Conservation (phyloP, 2,329 filamentous ascomycete species). For the Botrytis deweyae region DNA sequence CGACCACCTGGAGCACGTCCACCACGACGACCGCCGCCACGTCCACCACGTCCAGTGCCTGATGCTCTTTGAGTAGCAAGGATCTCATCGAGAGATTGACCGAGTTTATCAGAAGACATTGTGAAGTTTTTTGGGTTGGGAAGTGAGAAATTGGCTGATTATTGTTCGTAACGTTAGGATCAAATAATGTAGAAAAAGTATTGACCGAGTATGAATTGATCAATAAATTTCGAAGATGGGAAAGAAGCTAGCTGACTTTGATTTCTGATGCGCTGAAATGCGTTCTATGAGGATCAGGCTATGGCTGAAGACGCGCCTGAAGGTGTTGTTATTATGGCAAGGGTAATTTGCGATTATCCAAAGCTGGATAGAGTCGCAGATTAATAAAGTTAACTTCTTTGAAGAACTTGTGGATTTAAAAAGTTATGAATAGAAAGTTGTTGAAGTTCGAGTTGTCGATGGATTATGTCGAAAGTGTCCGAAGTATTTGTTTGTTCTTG, state of each 20-base stretch:
- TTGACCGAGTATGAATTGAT: constrained; percentile 31
- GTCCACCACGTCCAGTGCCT: constrained; percentile 36
- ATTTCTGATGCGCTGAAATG: constrained; percentile 31
- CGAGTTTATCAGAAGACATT: constrained; percentile 94
- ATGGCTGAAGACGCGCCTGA: constrained; percentile 19
- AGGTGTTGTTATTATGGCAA: constrained; percentile 27
- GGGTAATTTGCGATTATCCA: constrained; percentile 31
- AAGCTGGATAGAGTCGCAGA: constrained; percentile 32
- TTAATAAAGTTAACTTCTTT: neutral
- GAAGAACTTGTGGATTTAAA: neutral
- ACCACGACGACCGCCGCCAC: constrained; percentile 47
- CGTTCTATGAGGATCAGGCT: constrained; percentile 32
- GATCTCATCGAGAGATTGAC: constrained; percentile 97
- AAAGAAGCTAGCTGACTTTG: constrained; percentile 36
- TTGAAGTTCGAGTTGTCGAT: constrained; percentile 12
- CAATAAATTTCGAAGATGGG: constrained; percentile 27
- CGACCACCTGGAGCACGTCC: constrained; percentile 46
- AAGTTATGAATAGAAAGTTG: constrained; percentile 9
- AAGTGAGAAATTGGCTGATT: constrained; percentile 32
- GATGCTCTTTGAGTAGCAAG: constrained; percentile 59
- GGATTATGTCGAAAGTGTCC: constrained; percentile 25
- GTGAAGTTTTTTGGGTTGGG: constrained; percentile 42
- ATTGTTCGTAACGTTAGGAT: constrained; percentile 37
- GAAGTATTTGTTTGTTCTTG: constrained; percentile 26
- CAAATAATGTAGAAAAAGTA: constrained; percentile 32